phyloP scores from a whole-genome alignment of 2,329 filamentous ascomycete genomes.

The Tolypocladium capitatum region DNA sequence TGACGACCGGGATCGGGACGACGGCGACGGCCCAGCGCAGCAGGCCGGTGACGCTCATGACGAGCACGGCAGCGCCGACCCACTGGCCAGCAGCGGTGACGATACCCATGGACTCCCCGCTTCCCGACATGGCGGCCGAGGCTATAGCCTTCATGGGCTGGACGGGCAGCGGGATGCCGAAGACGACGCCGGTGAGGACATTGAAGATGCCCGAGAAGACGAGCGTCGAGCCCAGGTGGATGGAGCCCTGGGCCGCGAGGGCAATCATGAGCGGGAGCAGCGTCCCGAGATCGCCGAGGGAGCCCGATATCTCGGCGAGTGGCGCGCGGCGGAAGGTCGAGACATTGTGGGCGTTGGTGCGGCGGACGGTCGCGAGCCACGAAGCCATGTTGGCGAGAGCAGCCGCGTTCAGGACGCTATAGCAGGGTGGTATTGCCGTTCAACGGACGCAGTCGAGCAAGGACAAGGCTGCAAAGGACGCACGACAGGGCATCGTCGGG shows the following conservation, averaged over 20 bases:
- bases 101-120: conserved; percentile 40
- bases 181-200: conserved; percentile 64
- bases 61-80: conserved; percentile 57
- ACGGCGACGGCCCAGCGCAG: conserved; percentile 58
- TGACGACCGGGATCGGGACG: conserved; percentile 77
- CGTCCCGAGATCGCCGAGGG: conserved; percentile 77
- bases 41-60: conserved; percentile 71
- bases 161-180: conserved; percentile 81
- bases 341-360: conserved; percentile 33
- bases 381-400: conserved; percentile 7
- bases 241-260: conserved; percentile 62
- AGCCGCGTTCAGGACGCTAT: not conserved
- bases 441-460: not conserved
- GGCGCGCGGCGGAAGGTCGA: conserved; percentile 32
- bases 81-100: conserved; percentile 69
- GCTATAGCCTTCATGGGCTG: conserved; percentile 90
- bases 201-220: conserved; percentile 85
- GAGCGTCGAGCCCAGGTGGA: conserved; percentile 71
- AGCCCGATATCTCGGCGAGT: conserved; percentile 69
- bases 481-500: not conserved
- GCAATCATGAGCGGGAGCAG: conserved; percentile 82
- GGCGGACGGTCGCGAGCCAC: conserved; percentile 16
- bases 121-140: conserved; percentile 67
- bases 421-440: not conserved
- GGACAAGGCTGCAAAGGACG: not conserved